Base-by-base conservation (phyloP, 2,329 filamentous ascomycete genomes). In the Talaromyces atroroseus region DNA sequence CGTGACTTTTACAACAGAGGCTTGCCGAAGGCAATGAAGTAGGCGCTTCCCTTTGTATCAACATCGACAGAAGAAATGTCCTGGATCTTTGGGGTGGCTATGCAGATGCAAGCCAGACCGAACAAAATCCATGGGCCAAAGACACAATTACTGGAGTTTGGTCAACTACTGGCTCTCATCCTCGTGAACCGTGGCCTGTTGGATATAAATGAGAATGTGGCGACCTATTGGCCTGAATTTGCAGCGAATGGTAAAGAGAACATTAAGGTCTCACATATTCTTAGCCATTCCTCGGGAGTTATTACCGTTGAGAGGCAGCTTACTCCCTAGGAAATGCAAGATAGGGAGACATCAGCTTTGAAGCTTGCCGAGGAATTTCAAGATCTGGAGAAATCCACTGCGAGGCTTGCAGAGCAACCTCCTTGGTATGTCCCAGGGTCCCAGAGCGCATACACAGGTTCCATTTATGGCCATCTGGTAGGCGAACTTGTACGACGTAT, bases 1-100 rank as follows among this genome's bases (percentile, higher is more conserved):
- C 20, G 44, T 24, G 21, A 46, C 8, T 46, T 26, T 26, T 46
- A 16, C 44, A 46, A 26, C 44, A 26, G 11, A 46, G 16, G 21
- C 18, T 46, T 46, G 44, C 24, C 44, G 44, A 11, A 46, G 44
- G 44, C 11, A 46, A 46, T 24, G 44, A 46, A 46, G 44, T 46
- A 46, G 44, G 44, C 16, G 44, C 44, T 24, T 46, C 44, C 20
- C 18, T 52, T 21, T 55, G 45, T 46, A 55, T 71, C 16, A 69
- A 67, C 44, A 72, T 79, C 44, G 78, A 78, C 56, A 76, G 76
- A 6, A 78, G 78, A 64, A 78, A 78, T 58, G 72, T 78, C 26
- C 71, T 66, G 74, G 68, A 73, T 68, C 49, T 70, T 67, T 32
- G 73, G 80, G 42, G 79, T 73, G 68, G 64, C 12, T 53, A 64